Percentiles rank a stretch among this genome's conserved stretches.
These are phyloP conservation scores for Albizia julibrissin DNA, from an alignment of 306 rosid species.

Conservation along the genomic window DNA sequence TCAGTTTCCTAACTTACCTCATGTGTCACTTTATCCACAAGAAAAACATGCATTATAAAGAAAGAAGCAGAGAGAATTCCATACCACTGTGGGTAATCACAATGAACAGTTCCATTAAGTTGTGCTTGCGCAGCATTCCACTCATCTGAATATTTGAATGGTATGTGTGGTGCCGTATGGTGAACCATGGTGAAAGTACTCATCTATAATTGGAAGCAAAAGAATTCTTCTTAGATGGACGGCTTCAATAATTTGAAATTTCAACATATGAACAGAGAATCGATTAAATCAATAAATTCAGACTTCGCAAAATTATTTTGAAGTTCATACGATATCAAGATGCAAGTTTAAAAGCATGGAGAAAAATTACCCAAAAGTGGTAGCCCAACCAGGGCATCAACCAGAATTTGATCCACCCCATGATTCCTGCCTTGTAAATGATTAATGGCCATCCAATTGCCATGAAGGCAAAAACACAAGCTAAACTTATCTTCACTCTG, in stretches of 20 bases:
- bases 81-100: slow-evolving; percentile 93
- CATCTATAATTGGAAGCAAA: slow-evolving; percentile 58
- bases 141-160: slow-evolving; percentile 81
- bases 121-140: slow-evolving; percentile 98
- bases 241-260: background rate
- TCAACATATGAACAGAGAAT: background rate
- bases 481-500: slow-evolving; percentile 89
- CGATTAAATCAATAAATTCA: slow-evolving; percentile 16
- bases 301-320: background rate
- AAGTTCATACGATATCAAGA: slow-evolving; percentile 19
- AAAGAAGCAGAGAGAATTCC: slow-evolving; percentile 28
- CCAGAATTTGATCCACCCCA: slow-evolving; percentile 99
- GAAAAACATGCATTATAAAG: slow-evolving; percentile 20
- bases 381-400: slow-evolving; percentile 99
- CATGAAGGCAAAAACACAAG: slow-evolving; percentile 89
- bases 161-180: slow-evolving; percentile 97
- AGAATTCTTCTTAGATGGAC: slow-evolving; percentile 31
- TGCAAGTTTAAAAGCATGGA: slow-evolving; percentile 28
- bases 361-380: slow-evolving; percentile 89
- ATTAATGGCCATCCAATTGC: slow-evolving; percentile 94
- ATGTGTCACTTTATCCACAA: slow-evolving; percentile 27
- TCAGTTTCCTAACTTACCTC: slow-evolving; percentile 22
- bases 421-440: slow-evolving; percentile 78
- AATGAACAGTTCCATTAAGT: slow-evolving; percentile 94
- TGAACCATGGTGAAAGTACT: slow-evolving; percentile 99